Evolutionary conservation across 2,329 filamentous ascomycete genomes (phyloP).

Genomic region (Fusarium abutilonis): DNA sequence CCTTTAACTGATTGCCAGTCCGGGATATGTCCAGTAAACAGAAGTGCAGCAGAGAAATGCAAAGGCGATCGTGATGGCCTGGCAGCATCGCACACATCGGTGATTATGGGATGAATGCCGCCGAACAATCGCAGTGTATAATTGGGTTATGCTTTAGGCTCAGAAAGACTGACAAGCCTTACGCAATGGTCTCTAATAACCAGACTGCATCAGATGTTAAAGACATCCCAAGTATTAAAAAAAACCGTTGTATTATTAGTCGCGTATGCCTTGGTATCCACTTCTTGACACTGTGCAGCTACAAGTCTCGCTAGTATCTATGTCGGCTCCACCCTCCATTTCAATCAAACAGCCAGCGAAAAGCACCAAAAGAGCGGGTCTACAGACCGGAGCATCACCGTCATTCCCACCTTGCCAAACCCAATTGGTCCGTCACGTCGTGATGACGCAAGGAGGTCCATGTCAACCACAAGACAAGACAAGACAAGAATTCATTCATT

Average conservation of each 20-base stretch:
- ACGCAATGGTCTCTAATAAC: no score
- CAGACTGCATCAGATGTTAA: no score
- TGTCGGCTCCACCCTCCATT: constrained; percentile 33
- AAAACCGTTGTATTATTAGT: not conserved
- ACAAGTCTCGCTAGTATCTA: constrained; percentile 17
- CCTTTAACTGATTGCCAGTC: constrained; percentile 18
- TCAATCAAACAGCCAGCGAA: constrained; percentile 26
- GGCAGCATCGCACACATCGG: constrained; percentile 20
- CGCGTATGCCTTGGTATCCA: not conserved
- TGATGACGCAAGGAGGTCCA: constrained; percentile 44
- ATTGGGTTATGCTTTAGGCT: not conserved
- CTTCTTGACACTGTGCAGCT: constrained; percentile 33
- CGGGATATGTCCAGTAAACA: constrained; percentile 14
- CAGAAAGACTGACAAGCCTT: no score
- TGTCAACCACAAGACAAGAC: constrained; percentile 23
- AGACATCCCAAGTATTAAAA: not conserved
- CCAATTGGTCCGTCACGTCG: constrained; percentile 36
- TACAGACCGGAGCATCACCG: constrained; percentile 28
- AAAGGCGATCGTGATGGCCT: constrained; percentile 26
- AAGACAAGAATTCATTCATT: constrained; percentile 28
- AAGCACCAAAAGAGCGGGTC: constrained; percentile 21
- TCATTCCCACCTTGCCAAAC: constrained; percentile 37
- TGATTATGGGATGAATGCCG: constrained; percentile 1
- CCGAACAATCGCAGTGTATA: constrained; percentile 2
- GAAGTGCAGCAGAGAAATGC: constrained; percentile 16